Percentiles rank a stretch among this genome's conserved stretches.
Evolutionary conservation across 2,329 filamentous ascomycete species (phyloP).

Genomic region (Botryotinia convoluta): DNA sequence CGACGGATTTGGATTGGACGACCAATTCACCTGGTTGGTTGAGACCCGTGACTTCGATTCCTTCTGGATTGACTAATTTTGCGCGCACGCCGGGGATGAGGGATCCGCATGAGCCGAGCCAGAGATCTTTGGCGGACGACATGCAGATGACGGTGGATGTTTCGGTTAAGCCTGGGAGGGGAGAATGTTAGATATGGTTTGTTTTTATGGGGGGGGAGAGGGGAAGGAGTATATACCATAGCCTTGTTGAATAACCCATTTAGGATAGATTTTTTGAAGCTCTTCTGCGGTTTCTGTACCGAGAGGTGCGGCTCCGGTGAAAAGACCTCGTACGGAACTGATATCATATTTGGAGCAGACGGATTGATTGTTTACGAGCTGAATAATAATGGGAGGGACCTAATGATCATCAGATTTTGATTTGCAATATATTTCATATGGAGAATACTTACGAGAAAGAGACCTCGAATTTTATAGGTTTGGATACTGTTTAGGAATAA

Average conservation of each 20-base stretch:
- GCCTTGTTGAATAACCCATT: constrained; percentile 65
- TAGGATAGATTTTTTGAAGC: constrained; percentile 58
- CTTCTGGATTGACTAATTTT: constrained; percentile 65
- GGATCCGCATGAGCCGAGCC: constrained; percentile 69
- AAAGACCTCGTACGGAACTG: constrained; percentile 61
- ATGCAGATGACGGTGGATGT: constrained; percentile 67
- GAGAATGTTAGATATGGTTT: not conserved
- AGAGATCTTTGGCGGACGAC: constrained; percentile 60
- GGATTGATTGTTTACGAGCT: constrained; percentile 64
- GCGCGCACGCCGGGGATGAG: constrained; percentile 63
- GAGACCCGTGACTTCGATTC: constrained; percentile 61
- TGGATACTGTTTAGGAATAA: constrained; percentile 63
- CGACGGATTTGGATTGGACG: constrained; percentile 72
- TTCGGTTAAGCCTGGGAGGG: constrained; percentile 65
- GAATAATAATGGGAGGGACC: constrained; percentile 80
- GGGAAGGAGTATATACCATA: constrained; percentile 52
- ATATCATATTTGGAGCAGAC: constrained; percentile 67
- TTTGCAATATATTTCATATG: not conserved
- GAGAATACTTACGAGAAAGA: constrained; percentile 59
- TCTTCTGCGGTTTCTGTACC: constrained; percentile 70
- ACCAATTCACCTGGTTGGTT: constrained; percentile 78
- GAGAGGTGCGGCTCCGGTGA: constrained; percentile 75
- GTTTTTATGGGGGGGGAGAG: not conserved
- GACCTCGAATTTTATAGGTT: constrained; percentile 62
- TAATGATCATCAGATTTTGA: constrained; percentile 32